Base-by-base conservation (phyloP, 192 early-diverging fungal genomes). In the Backusella macrospora region DNA sequence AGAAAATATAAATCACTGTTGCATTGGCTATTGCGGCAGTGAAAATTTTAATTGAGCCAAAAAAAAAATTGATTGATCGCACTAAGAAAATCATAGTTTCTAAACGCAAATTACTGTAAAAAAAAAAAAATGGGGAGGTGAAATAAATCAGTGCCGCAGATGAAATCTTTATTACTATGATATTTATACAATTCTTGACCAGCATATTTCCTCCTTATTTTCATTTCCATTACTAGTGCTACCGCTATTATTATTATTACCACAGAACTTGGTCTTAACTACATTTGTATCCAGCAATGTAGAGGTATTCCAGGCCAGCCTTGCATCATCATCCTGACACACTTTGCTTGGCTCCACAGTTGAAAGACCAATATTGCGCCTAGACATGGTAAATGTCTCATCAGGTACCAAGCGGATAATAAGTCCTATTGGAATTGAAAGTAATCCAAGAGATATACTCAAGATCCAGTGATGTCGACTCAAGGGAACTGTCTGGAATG, bases 341-440 rank as follows among this genome's bases (percentile, higher is more conserved):
- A 59, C 52, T 59, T 59, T 59, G 13, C 75, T 38, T 82, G 84
- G 49, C 76, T 71, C 14, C 76, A 82, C 38, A 73, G 76, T 45
- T 70, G 84, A 38, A 68, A 75, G 43, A 74, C 70, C 38, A 76
- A 82, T 73, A 52, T 77, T 6, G 15, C 73, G 21, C 18, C 23
- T 59, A 12, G 74, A 72, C 26, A 80, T 83, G 16, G 42, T 23
- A 65, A 84, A 79, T 15, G 81, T 29, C 21, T 81, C 74, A 69
- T 96, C 94, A 6, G 98, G 98, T 13, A 96, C 77, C 8, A 96
- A 78, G 15, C 96, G 86, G 65, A 99, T 85, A 9, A 96, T 73
- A 18, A 90, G 87, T 37, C 96, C 98, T 37, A 99, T 82, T 0
- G 93, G 92, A 16, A 99, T 78, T 6, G 95, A 91, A 0, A 95